Evolutionary conservation across 768 basidiomycete genomes (phyloP).

Genomic region (Auricularia sp.): DNA sequence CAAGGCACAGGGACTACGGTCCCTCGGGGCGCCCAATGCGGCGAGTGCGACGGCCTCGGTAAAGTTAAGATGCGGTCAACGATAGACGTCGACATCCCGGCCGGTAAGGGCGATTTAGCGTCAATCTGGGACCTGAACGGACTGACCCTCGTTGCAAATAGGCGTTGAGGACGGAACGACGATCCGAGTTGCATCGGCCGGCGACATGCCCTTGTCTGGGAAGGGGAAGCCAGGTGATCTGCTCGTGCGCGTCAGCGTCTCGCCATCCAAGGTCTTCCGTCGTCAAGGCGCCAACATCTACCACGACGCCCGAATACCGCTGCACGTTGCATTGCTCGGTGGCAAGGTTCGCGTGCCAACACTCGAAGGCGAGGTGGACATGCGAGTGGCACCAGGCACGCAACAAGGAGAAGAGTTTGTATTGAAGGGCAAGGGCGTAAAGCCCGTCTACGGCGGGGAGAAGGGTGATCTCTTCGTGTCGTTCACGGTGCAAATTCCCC

Average conservation of each 20-base stretch:
- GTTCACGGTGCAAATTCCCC: constrained; percentile 81
- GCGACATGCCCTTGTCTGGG: constrained; percentile 75
- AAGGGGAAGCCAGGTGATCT: constrained; percentile 78
- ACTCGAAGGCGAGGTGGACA: constrained; percentile 90
- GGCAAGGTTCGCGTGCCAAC: constrained; percentile 89
- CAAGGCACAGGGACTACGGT: constrained; percentile 71
- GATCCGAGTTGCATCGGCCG: constrained; percentile 67
- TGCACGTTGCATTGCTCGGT: constrained; percentile 88
- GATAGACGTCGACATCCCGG: constrained; percentile 74
- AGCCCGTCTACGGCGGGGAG: constrained; percentile 45
- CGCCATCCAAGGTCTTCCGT: constrained; percentile 72
- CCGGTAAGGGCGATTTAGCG: constrained; percentile 43
- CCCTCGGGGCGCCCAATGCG: constrained; percentile 70
- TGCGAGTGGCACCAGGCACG: constrained; percentile 83
- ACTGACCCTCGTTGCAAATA: constrained; percentile 21
- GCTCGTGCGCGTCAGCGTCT: constrained; percentile 75
- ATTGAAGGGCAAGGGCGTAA: constrained; percentile 75
- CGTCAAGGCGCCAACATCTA: constrained; percentile 89
- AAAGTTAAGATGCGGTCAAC: constrained; percentile 73
- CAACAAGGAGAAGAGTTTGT: constrained; percentile 98
- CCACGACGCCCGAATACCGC: constrained; percentile 80
- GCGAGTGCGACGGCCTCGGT: constrained; percentile 75
- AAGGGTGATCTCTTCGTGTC: constrained; percentile 83
- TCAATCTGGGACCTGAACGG: not conserved
- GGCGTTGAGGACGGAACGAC: constrained; percentile 95